These are phyloP conservation scores for Naematelia encephala DNA, from an alignment of 768 basidiomycete genomes.

Conservation along the genomic window DNA sequence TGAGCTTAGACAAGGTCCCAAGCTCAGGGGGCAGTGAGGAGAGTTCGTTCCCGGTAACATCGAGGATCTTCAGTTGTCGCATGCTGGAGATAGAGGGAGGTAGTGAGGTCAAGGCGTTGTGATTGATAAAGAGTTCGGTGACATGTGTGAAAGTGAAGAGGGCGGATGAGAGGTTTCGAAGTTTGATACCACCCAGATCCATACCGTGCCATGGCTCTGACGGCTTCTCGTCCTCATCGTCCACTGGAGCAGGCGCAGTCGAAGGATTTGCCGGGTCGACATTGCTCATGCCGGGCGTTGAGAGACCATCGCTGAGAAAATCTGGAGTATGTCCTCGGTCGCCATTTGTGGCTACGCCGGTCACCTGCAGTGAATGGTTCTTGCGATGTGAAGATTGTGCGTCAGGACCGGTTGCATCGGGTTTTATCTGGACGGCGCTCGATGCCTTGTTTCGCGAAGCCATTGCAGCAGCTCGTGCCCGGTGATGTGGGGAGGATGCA, in stretches of 20 bases:
- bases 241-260: conserved; percentile 55
- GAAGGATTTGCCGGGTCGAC: conserved; percentile 69
- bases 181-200: conserved; percentile 92
- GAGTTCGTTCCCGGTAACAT: conserved; percentile 85
- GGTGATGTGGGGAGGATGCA: conserved; percentile 84
- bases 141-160: conserved; percentile 85
- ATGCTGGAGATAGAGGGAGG: conserved; percentile 80
- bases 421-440: conserved; percentile 86
- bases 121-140: conserved; percentile 90
- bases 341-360: conserved; percentile 30
- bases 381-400: conserved; percentile 45
- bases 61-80: conserved; percentile 80
- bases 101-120: conserved; percentile 75
- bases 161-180: conserved; percentile 83
- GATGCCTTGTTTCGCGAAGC: conserved; percentile 81
- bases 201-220: conserved; percentile 69
- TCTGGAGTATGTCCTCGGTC: conserved; percentile 45
- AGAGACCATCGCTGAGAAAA: conserved; percentile 23
- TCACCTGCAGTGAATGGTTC: conserved; percentile 39
- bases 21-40: conserved; percentile 74
- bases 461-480: conserved; percentile 92
- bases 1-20: conserved; percentile 82
- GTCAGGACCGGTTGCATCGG: conserved; percentile 59
- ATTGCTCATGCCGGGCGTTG: conserved; percentile 66
- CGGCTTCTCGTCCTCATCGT: conserved; percentile 61